Evolutionary conservation across 2,329 filamentous ascomycete genomes (phyloP).

Genomic region (Pseudogymnoascus sp.): DNA sequence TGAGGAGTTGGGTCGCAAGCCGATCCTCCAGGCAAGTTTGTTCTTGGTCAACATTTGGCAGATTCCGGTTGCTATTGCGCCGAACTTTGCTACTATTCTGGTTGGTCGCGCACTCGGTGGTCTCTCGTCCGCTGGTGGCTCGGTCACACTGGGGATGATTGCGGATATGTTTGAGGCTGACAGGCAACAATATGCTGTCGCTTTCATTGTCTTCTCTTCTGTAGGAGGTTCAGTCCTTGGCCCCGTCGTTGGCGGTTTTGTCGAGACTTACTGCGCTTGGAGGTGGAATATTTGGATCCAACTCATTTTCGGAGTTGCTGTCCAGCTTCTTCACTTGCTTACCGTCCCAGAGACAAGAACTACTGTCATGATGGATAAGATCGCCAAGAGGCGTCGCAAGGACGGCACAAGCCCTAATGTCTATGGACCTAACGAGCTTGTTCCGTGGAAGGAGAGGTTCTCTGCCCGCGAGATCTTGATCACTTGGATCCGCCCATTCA

Average conservation of each 20-base stretch:
- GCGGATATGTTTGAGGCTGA: conserved; percentile 67
- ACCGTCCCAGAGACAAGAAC: conserved; percentile 71
- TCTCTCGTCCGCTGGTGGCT: conserved; percentile 63
- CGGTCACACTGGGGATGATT: conserved; percentile 67
- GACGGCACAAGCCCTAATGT: conserved; percentile 47
- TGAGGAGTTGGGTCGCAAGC: conserved; percentile 72
- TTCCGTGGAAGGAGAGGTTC: conserved; percentile 52
- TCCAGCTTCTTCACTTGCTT: conserved; percentile 60
- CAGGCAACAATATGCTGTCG: conserved; percentile 66
- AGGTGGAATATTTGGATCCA: conserved; percentile 80
- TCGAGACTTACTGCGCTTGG: conserved; percentile 60
- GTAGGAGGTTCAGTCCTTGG: conserved; percentile 71
- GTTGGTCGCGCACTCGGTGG: conserved; percentile 64
- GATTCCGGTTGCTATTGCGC: conserved; percentile 62
- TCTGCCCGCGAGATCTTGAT: conserved; percentile 47
- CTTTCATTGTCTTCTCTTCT: conserved; percentile 70
- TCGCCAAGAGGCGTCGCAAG: conserved; percentile 66
- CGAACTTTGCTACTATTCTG: conserved; percentile 64
- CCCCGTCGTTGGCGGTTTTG: conserved; percentile 71
- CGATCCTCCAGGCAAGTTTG: conserved; percentile 64
- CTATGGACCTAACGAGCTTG: conserved; percentile 66
- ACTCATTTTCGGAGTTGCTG: conserved; percentile 65
- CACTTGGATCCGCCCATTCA: conserved; percentile 59
- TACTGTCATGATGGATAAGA: conserved; percentile 69
- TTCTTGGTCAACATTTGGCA: conserved; percentile 73